Base-by-base conservation (phyloP, 1,284 basidiomycete species). In the Ustilago vetiveriae region DNA sequence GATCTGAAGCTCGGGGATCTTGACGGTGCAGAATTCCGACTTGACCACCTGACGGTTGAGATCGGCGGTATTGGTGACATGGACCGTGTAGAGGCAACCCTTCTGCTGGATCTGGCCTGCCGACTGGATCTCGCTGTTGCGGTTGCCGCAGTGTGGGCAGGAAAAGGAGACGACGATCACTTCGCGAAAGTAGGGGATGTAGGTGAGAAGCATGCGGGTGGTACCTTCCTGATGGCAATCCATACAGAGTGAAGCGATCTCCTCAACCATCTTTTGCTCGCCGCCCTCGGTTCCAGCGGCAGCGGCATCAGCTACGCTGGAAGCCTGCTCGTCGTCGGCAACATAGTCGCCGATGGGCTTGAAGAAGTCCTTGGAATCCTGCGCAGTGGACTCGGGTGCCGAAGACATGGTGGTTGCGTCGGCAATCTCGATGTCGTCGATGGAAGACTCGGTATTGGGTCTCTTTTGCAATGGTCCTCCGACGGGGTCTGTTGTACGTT, bases 131-230 rank as follows among this genome's bases (percentile, higher is more conserved):
- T 98, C 95, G 79, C 94, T 98, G 84, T 99, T 98, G 37, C 87
- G 83, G 75, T 87, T 85, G 19, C 93, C 94, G 77, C 96, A 99
- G 82, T 94, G 89, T 51, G 95, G 91, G 82, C 96, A 99, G 57
- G 88, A 87, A 85, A 99, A 99, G 38, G 92, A 94, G 87, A 94
- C 93, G 58, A 98, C 88, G 75, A 99, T 91, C 53, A 98, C 90
- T 83, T 99, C 92, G 55, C 88, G 87, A 85, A 98, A 98, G 85
- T 91, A 98, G 0, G 96, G 96, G 57, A 99, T 98, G 17, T 90
- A 90, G 2, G 95, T 98, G 53, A 98, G 86, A 69, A 99, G 88
- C 79, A 99, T 84, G 43, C 94, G 86, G 0, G 96, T 98, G n/a
- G 86, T 85, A 29, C 96, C 96, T 90, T 96, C 89, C 82, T 97